Conservation (phyloP, 441 rosid species). For the Pelargonium cotyledonis region DNA sequence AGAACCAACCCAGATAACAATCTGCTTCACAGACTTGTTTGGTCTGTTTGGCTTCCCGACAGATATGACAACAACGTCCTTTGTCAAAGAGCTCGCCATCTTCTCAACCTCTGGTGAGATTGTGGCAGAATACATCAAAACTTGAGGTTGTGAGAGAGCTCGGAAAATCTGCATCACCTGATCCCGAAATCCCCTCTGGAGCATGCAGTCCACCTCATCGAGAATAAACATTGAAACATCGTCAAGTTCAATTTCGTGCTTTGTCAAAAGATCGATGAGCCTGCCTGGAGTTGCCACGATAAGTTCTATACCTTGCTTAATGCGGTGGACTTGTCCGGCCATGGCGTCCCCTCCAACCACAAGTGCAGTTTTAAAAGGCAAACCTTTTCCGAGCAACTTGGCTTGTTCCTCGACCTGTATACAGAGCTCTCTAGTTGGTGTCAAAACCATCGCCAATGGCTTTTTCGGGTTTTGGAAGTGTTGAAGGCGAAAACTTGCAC, state of each 20-base stretch:
- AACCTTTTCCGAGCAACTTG: slow-evolving; percentile 73
- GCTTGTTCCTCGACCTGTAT: slow-evolving; percentile 89
- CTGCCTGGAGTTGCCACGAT: slow-evolving; percentile 82
- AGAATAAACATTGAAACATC: slow-evolving; percentile 45
- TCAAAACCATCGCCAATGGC: slow-evolving; percentile 62
- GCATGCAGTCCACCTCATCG: slow-evolving; percentile 95
- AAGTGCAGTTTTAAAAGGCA: slow-evolving; percentile 87
- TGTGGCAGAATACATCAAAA: slow-evolving; percentile 81
- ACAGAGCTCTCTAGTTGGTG: slow-evolving; percentile 86
- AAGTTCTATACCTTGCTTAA: slow-evolving; percentile 77
- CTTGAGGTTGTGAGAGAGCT: slow-evolving; percentile 73
- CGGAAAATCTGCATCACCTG: slow-evolving; percentile 78
- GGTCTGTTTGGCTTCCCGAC: slow-evolving; percentile 60
- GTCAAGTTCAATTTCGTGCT: slow-evolving; percentile 54
- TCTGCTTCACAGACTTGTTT: slow-evolving; percentile 64
- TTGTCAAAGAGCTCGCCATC: slow-evolving; percentile 48
- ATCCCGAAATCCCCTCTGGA: slow-evolving; percentile 78
- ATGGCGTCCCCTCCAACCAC: slow-evolving; percentile 85
- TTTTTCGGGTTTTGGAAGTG: slow-evolving; percentile 27
- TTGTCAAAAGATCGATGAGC: slow-evolving; percentile 65
- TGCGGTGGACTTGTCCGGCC: slow-evolving; percentile 65
- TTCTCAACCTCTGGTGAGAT: slow-evolving; percentile 58
- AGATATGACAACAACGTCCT: slow-evolving; percentile 38
- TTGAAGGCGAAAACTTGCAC: slow-evolving; percentile 37
- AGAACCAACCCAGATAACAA: slow-evolving; percentile 79